Percentiles rank a stretch among this genome's conserved stretches.
These are phyloP conservation scores for Mycena haematopus DNA, from an alignment of 768 basidiomycete genomes.

Conservation along the genomic window DNA sequence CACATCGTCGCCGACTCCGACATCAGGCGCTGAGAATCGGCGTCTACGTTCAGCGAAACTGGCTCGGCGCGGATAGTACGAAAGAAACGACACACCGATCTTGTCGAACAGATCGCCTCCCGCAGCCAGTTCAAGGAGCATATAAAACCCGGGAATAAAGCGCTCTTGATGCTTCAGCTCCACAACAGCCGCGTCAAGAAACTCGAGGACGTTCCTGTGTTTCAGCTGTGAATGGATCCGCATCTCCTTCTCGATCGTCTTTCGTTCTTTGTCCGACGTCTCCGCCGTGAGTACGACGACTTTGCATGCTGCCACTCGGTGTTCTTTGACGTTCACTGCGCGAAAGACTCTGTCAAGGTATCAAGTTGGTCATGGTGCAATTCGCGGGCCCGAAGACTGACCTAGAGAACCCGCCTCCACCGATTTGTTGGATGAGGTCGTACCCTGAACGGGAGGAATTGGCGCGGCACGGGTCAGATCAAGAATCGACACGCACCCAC, in stretches of 20 bases:
- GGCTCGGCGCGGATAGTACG: too few relatives aligned
- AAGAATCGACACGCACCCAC: slow-evolving; percentile 39
- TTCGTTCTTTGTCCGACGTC: slow-evolving; percentile 73
- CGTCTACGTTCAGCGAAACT: too few relatives aligned
- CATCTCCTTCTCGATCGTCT: slow-evolving; percentile 91
- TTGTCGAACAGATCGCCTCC: slow-evolving; percentile 99
- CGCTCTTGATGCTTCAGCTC: slow-evolving; percentile 61
- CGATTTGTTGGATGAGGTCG: slow-evolving; percentile 75
- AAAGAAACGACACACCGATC: slow-evolving; percentile 68
- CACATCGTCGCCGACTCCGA: slow-evolving; percentile 84
- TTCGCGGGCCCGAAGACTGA: slow-evolving; percentile 42
- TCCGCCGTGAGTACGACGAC: slow-evolving; percentile 68
- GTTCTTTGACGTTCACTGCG: slow-evolving; percentile 71
- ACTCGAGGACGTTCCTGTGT: slow-evolving; percentile 82
- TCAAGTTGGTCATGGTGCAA: background rate
- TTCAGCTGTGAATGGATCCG: slow-evolving; percentile 83
- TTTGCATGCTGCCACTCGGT: slow-evolving; percentile 88
- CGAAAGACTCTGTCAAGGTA: slow-evolving; percentile 70
- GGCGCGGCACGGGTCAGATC: background rate
- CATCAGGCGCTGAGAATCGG: slow-evolving; percentile 73
- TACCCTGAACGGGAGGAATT: slow-evolving; percentile 54
- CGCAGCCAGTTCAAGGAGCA: slow-evolving; percentile 89
- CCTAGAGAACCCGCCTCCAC: slow-evolving; percentile 90
- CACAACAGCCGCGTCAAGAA: slow-evolving; percentile 78
- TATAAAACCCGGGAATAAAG: slow-evolving; percentile 83